Conservation (phyloP, 2,329 filamentous ascomycete genomes). For the Alternaria brassicicola region DNA sequence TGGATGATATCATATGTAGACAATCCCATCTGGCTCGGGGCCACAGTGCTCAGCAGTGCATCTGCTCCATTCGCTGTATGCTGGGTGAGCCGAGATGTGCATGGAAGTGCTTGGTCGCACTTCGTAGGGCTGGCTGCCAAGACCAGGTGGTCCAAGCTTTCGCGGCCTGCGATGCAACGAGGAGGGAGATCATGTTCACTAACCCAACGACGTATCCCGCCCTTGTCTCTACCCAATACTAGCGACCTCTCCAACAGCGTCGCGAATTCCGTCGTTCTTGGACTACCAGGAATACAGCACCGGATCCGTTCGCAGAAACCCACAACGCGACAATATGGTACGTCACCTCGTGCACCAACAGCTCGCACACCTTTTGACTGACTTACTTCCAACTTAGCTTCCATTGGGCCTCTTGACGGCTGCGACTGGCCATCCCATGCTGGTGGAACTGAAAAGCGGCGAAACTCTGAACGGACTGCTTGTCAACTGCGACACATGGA, state of each 20-base stretch:
- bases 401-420: slow-evolving; percentile 85
- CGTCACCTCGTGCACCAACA: slow-evolving; percentile 14
- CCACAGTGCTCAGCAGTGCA: neutral
- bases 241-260: neutral
- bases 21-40: neutral
- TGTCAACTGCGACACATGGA: slow-evolving; percentile 98
- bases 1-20: neutral
- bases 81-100: neutral
- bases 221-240: neutral
- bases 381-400: slow-evolving; percentile 53
- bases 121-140: slow-evolving; percentile 12
- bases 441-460: slow-evolving; percentile 96
- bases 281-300: neutral
- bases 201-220: neutral
- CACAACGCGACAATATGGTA: slow-evolving; percentile 30
- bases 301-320: neutral
- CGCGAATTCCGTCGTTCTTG: neutral
- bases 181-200: neutral
- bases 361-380: slow-evolving; percentile 6
- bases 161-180: slow-evolving; percentile 6
- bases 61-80: neutral
- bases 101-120: neutral
- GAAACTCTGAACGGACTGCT: slow-evolving; percentile 97
- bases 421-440: slow-evolving; percentile 96
- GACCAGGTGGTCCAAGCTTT: slow-evolving; percentile 2